phyloP scores from a whole-genome alignment of 768 basidiomycete genomes.

The Russula sp. region DNA sequence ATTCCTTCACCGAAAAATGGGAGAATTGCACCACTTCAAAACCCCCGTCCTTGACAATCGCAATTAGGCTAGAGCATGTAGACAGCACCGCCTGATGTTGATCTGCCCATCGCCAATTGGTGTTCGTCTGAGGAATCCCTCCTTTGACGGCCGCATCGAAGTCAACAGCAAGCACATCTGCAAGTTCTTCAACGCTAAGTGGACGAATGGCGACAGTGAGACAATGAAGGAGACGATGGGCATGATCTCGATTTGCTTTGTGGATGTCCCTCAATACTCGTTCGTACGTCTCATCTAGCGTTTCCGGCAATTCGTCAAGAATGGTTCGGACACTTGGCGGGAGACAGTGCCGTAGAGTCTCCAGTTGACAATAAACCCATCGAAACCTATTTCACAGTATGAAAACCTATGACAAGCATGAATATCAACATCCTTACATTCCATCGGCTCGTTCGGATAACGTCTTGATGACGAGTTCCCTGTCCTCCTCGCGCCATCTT shows the following conservation, averaged over 20 bases:
- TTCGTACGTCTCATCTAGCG: not conserved
- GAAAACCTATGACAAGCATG: not conserved
- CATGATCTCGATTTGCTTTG: not conserved
- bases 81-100: not conserved
- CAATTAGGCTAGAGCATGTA: not conserved
- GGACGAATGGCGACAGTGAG: not conserved
- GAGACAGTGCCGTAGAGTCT: not conserved
- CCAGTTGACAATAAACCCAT: not conserved
- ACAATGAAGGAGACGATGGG: constrained; percentile 7
- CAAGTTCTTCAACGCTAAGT: not conserved
- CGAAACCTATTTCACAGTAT: not conserved
- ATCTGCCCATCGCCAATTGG: not conserved
- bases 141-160: not conserved
- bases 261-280: not conserved
- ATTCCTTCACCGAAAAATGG: constrained; percentile 9
- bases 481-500: constrained; percentile 10
- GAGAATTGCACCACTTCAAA: constrained; percentile 7
- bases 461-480: not conserved
- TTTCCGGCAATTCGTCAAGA: not conserved
- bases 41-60: not conserved
- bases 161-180: constrained; percentile 10
- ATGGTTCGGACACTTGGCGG: not conserved
- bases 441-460: not conserved
- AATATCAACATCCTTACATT: not conserved
- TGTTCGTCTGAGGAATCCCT: not conserved